Conservation (phyloP, 805 yeast species). For the Kurtzmaniella cleridarum region DNA sequence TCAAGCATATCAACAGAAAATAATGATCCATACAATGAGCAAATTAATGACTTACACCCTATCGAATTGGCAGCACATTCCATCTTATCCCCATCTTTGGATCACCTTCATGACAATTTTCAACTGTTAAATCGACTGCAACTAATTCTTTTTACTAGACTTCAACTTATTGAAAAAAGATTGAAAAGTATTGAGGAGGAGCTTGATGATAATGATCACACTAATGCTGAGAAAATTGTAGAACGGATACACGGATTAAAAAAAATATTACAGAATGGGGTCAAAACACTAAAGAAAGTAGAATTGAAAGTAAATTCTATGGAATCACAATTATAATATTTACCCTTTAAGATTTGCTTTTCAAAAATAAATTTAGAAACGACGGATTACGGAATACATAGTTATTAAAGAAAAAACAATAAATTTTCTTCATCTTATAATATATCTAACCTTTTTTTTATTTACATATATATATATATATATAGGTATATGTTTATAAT, state of each 20-base stretch:
- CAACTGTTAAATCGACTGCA: slow-evolving; percentile 55
- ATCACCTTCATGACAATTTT: slow-evolving; percentile 44
- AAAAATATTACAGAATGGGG: slow-evolving; percentile 21
- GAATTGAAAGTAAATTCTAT: slow-evolving; percentile 30
- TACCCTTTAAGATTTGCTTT: no score
- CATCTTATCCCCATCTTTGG: slow-evolving; percentile 49
- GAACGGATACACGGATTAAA: slow-evolving; percentile 23
- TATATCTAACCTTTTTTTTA: not conserved
- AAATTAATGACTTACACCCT: slow-evolving; percentile 42
- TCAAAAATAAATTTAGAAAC: no score
- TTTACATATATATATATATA: slow-evolving; percentile 2
- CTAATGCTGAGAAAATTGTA: no score
- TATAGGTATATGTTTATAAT: slow-evolving; percentile 1
- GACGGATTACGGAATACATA: no score
- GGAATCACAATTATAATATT: slow-evolving; percentile 6
- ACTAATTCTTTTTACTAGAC: slow-evolving; percentile 44
- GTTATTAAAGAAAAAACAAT: not conserved
- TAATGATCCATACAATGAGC: not conserved
- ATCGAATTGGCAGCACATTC: slow-evolving; percentile 56
- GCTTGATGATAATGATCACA: slow-evolving; percentile 9
- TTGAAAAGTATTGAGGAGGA: slow-evolving; percentile 19
- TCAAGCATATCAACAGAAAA: no score
- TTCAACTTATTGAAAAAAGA: slow-evolving; percentile 37
- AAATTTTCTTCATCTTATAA: slow-evolving; percentile 1
- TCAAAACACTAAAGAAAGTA: slow-evolving; percentile 27